Evolutionary conservation across 768 basidiomycete genomes (phyloP).

Genomic region (Kwoniella sp.): DNA sequence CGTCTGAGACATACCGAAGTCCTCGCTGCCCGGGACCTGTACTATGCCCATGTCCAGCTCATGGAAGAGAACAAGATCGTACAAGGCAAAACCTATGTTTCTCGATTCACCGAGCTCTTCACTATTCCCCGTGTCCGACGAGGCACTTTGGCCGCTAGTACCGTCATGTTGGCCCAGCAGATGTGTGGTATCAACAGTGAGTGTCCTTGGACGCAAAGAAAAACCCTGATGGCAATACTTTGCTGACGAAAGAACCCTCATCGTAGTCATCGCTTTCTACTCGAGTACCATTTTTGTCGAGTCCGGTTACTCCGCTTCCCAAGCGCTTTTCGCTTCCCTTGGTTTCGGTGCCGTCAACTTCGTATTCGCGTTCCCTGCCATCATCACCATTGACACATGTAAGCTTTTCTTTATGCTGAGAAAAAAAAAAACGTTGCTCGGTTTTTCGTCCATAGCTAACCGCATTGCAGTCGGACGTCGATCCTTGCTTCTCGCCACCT

Average conservation of each 20-base stretch:
- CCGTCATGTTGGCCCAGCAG: constrained; percentile 58
- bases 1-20: constrained; percentile 54
- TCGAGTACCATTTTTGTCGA: constrained; percentile 57
- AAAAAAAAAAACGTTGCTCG: too few relatives aligned
- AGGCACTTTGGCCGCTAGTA: constrained; percentile 56
- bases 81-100: constrained; percentile 51
- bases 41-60: constrained; percentile 57
- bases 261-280: constrained; percentile 61
- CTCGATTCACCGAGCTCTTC: constrained; percentile 57
- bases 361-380: constrained; percentile 45
- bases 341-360: constrained; percentile 55
- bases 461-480: constrained; percentile 37
- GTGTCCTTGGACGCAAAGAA: too few relatives aligned
- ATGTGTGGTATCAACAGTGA: constrained; percentile 57
- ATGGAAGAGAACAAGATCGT: constrained; percentile 52
- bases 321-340: constrained; percentile 53
- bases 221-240: too few relatives aligned
- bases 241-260: too few relatives aligned
- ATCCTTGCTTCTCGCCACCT: constrained; percentile 53
- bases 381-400: constrained; percentile 47
- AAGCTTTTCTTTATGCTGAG: too few relatives aligned
- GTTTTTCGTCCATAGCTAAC: too few relatives aligned
- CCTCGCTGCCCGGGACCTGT: constrained; percentile 59
- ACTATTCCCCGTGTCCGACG: constrained; percentile 58
- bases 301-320: constrained; percentile 50